Evolutionary conservation across 192 early-diverging fungal genomes (phyloP), one percentile per base, ranked within the genome.

Genomic region (Podila horticola): DNA sequence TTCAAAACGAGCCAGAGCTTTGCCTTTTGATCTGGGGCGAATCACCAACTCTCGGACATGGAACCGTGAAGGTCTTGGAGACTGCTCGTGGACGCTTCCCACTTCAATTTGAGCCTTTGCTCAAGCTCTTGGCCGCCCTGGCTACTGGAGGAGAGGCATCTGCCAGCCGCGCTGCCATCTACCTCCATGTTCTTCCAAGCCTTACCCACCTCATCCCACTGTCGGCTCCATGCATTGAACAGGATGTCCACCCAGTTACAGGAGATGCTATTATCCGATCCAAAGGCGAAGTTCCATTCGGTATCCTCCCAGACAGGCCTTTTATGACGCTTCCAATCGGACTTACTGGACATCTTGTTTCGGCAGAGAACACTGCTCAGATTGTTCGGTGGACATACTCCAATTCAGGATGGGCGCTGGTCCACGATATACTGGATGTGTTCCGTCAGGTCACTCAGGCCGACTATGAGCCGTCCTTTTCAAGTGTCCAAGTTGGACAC

Each of bases 81-180:
- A 66, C 69, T 2, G 71, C 83, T 11, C 74, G 73, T 0, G 69
- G 76, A 29, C 74, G 74, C 3, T 84, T 84, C 64, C 83, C 83
- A 10, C 34, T 75, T 19, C 60, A 75, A 11, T 70, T 81, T 29
- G 69, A 73, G 29, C 74, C 83, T 22, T 24, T 84, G 10, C 28
- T 82, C 34, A 28, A 74, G 41, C 55, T 84, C 5, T 31, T 82
- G 24, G 67, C 49, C n/a, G 69, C 83, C 12, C 61, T 84, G 6
- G 67, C 83, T 0, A 62, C 77, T 0, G 73, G 74, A 41, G 62
- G 66, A 5, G 52, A 60, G 13, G 12, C 24, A n/a, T 84, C 83
- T n/a, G 83, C 83, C 2, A 64, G 66, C 9, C 63, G 67, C 29
- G 59, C 71, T n/a, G 71, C 66, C 22, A 29, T 67, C 17, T 84